Conservation (phyloP, 768 basidiomycete species). For the Rhodocollybia butyracea region DNA sequence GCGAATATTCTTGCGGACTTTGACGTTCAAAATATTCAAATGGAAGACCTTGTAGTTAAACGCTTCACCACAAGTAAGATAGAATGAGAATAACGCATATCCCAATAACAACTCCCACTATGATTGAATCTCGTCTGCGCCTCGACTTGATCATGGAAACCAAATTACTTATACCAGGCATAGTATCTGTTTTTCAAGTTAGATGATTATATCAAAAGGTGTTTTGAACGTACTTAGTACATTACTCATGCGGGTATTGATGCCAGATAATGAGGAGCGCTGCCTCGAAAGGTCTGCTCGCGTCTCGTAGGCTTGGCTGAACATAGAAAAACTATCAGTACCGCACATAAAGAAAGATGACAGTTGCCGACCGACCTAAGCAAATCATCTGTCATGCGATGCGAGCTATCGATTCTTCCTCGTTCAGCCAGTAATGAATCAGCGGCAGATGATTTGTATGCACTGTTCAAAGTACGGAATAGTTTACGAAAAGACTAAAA, state of each 20-base stretch:
- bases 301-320: slow-evolving; percentile 95
- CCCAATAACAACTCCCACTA: slow-evolving; percentile 88
- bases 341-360: neutral
- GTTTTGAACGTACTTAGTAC: slow-evolving; percentile 63
- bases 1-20: no score
- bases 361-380: slow-evolving; percentile 60
- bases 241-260: slow-evolving; percentile 81
- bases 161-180: slow-evolving; percentile 93
- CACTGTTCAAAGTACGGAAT: slow-evolving; percentile 43
- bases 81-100: slow-evolving; percentile 63
- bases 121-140: slow-evolving; percentile 84
- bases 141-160: slow-evolving; percentile 91
- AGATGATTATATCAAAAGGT: neutral
- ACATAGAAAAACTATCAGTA: slow-evolving; percentile 5
- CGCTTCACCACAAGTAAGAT: slow-evolving; percentile 44
- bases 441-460: slow-evolving; percentile 86
- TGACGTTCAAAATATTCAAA: neutral
- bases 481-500: neutral
- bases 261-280: slow-evolving; percentile 65
- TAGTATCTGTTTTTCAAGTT: slow-evolving; percentile 50
- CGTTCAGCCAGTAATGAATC: slow-evolving; percentile 89
- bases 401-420: slow-evolving; percentile 86
- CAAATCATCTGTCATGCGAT: slow-evolving; percentile 91
- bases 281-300: slow-evolving; percentile 90
- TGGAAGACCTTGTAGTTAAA: neutral